phyloP scores from a whole-genome alignment of 176 grass and related monocot species.

The Puya raimondii region DNA sequence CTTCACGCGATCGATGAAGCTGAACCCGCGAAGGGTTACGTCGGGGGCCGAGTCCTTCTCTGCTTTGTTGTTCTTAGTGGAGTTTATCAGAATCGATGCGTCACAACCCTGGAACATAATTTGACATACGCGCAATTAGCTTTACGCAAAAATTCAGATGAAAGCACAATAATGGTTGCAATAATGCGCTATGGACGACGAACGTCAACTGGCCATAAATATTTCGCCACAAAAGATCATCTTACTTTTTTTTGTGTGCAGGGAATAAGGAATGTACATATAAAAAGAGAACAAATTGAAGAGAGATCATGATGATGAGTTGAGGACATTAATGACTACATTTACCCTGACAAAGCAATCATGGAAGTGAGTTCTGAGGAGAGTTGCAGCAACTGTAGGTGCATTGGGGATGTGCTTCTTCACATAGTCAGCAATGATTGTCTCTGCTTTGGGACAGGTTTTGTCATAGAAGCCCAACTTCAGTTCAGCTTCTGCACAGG shows the following conservation, averaged over 20 bases:
- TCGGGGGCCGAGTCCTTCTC: constrained; percentile 67
- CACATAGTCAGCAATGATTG: constrained; percentile 53
- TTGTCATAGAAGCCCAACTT: constrained; percentile 54
- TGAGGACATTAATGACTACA: not conserved
- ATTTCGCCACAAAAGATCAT: too few relatives aligned
- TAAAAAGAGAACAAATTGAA: not conserved
- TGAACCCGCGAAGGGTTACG: constrained; percentile 65
- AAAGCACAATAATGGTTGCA: not conserved
- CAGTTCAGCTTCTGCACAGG: constrained; percentile 29
- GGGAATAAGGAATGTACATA: not conserved
- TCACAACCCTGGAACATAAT: constrained; percentile 57
- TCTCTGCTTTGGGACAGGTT: constrained; percentile 69
- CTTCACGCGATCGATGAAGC: constrained; percentile 66
- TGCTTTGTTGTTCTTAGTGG: constrained; percentile 30
- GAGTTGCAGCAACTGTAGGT: constrained; percentile 60
- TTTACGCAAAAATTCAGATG: not conserved
- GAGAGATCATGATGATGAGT: not conserved
- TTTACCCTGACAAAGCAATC: constrained; percentile 89
- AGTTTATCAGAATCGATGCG: constrained; percentile 74
- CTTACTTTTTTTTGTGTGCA: too few relatives aligned
- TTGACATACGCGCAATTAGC: not conserved
- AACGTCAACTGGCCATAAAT: too few relatives aligned
- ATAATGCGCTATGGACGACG: not conserved
- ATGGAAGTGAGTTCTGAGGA: constrained; percentile 93
- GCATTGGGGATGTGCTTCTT: constrained; percentile 46